Evolutionary conservation across 139 green algal genomes (phyloP).

Genomic region (Closterium sp.): DNA sequence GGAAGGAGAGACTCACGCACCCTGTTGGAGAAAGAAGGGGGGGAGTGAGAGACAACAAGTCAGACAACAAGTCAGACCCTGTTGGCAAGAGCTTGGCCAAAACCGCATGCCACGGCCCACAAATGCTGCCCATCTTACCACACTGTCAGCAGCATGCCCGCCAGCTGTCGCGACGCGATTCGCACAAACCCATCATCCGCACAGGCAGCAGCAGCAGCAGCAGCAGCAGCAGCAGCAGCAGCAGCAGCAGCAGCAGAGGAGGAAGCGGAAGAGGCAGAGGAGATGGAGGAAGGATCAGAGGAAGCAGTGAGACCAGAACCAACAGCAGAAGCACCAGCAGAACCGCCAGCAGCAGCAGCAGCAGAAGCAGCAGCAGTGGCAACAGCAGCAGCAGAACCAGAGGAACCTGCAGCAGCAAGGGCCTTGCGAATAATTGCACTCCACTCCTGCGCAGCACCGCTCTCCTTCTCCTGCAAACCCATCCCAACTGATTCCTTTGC

Average conservation of each 20-base stretch:
- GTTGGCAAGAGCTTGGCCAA: conserved; percentile 85
- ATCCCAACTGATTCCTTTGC: conserved; percentile 51
- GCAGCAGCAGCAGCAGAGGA: not conserved
- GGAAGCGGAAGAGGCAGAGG: not conserved
- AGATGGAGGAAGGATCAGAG: too few relatives aligned
- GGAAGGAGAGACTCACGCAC: not conserved
- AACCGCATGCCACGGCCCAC: conserved; percentile 80
- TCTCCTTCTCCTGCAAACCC: conserved; percentile 39
- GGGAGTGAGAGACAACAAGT: too few relatives aligned
- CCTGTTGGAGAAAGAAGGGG: not conserved
- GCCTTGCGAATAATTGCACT: not conserved
- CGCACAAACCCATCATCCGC: not conserved
- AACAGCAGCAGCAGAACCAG: too few relatives aligned
- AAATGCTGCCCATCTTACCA: too few relatives aligned
- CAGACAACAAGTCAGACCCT: too few relatives aligned
- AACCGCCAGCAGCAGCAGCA: too few relatives aligned
- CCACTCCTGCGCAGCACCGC: conserved; percentile 22
- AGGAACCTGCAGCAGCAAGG: not conserved
- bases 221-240: too few relatives aligned
- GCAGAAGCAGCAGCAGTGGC: conserved; percentile 5
- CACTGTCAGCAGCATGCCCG: conserved; percentile 41
- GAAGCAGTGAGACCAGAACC: too few relatives aligned
- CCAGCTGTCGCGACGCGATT: conserved; percentile 31
- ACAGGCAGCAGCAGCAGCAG: not conserved
- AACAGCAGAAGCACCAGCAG: too few relatives aligned